Evolutionary conservation across 2,329 filamentous ascomycete species (phyloP).

Genomic region (Apiospora malaysiana): DNA sequence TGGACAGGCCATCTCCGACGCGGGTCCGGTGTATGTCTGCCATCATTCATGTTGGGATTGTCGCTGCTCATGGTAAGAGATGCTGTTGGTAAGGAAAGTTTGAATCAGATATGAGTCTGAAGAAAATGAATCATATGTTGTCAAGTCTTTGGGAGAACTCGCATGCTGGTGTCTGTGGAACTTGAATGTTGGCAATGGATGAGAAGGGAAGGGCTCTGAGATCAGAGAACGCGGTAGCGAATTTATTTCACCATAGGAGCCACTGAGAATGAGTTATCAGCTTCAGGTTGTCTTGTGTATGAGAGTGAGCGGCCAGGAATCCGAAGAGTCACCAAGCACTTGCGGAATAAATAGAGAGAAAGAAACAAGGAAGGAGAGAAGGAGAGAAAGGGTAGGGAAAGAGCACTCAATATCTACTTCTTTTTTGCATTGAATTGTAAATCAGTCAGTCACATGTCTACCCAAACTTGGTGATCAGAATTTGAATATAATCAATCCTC

Average conservation of each 20-base stretch:
- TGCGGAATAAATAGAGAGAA: too few relatives aligned
- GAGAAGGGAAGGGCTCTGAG: too few relatives aligned
- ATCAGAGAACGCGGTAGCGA: too few relatives aligned
- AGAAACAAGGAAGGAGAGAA: not conserved
- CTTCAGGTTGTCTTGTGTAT: not conserved
- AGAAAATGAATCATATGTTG: not conserved
- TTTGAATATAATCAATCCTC: not conserved
- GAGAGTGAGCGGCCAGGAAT: not conserved
- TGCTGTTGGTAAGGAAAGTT: not conserved
- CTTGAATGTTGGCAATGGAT: not conserved
- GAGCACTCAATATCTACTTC: too few relatives aligned
- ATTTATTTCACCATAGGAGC: too few relatives aligned
- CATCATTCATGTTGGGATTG: not conserved
- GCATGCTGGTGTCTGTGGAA: not conserved
- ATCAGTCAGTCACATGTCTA: not conserved
- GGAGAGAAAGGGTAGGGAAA: not conserved
- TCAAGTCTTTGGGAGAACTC: not conserved
- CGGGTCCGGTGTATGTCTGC: not conserved
- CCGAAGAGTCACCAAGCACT: not conserved
- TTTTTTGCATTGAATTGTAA: too few relatives aligned
- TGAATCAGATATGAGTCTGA: not conserved
- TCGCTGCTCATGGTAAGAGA: not conserved
- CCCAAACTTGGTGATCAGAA: not conserved
- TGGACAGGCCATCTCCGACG: not conserved
- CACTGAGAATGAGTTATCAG: not conserved